These are phyloP conservation scores for Globisporangium lucens DNA, from an alignment of 352 stramenopile species.

Conservation along the genomic window DNA sequence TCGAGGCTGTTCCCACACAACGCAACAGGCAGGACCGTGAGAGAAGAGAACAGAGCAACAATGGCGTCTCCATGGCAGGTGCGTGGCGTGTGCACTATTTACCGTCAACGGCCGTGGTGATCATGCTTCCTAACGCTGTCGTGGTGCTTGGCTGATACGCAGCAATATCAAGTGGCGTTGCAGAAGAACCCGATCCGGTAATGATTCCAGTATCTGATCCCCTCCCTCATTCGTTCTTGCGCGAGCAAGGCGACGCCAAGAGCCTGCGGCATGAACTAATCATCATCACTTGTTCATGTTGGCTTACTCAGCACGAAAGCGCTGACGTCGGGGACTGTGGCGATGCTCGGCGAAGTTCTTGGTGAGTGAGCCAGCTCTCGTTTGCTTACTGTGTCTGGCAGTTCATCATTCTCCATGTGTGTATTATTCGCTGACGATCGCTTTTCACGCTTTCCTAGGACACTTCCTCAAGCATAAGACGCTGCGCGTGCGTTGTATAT, in stretches of 20 bases:
- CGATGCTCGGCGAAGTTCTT: conserved; percentile 62
- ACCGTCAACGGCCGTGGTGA: background rate
- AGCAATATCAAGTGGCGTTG: conserved; percentile 64
- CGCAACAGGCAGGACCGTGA: background rate
- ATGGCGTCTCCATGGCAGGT: conserved; percentile 37
- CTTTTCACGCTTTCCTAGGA: conserved; percentile 22
- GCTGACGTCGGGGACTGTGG: conserved; percentile 56
- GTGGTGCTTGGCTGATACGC: conserved; percentile 2
- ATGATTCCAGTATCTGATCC: background rate
- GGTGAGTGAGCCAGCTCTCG: conserved; percentile 26
- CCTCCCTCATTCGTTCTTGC: background rate
- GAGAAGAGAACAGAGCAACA: conserved; percentile 11
- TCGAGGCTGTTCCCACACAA: background rate
- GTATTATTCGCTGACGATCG: background rate
- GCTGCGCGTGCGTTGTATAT: conserved; percentile 31
- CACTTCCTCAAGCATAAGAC: conserved; percentile 72
- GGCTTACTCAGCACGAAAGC: conserved; percentile 48
- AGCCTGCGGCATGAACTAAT: background rate
- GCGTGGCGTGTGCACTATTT: background rate
- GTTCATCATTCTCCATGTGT: background rate
- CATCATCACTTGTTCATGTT: background rate
- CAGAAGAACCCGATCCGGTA: conserved; percentile 52
- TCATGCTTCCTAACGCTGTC: background rate
- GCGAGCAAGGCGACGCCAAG: background rate
- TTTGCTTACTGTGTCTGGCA: background rate